Evolutionary conservation across 805 yeast species (phyloP).

Genomic region (Priceomyces melissophilus): DNA sequence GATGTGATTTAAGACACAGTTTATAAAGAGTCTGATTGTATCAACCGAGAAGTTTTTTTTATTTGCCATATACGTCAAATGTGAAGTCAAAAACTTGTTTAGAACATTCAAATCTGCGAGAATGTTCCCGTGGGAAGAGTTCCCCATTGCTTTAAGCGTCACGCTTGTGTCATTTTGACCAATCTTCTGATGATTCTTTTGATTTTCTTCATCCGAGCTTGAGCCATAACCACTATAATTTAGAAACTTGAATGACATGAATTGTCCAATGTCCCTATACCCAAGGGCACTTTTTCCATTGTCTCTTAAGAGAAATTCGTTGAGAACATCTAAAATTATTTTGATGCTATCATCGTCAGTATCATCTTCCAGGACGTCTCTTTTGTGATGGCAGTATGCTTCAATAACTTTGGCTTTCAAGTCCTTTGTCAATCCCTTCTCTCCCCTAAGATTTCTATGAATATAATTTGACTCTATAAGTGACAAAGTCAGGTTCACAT

Average conservation of each 20-base stretch:
- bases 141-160: slow-evolving; percentile 18
- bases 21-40: slow-evolving; percentile 27
- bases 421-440: slow-evolving; percentile 30
- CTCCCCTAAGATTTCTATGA: slow-evolving; percentile 29
- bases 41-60: slow-evolving; percentile 8
- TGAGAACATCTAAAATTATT: slow-evolving; percentile 30
- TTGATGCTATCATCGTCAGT: slow-evolving; percentile 23
- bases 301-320: slow-evolving; percentile 19
- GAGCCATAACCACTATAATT: slow-evolving; percentile 15
- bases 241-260: slow-evolving; percentile 27
- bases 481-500: slow-evolving; percentile 29
- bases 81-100: slow-evolving; percentile 18
- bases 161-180: slow-evolving; percentile 9
- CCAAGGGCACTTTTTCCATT: slow-evolving; percentile 10
- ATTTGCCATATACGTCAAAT: slow-evolving; percentile 20
- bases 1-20: slow-evolving; percentile 35
- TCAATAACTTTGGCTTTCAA: slow-evolving; percentile 30
- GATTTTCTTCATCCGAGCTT: slow-evolving; percentile 3
- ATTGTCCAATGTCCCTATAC: slow-evolving; percentile 27
- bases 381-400: slow-evolving; percentile 29
- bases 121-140: slow-evolving; percentile 28
- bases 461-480: slow-evolving; percentile 36
- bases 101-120: slow-evolving; percentile 27
- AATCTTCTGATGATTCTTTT: slow-evolving; percentile 2
- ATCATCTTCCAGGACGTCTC: slow-evolving; percentile 4